These are phyloP conservation scores for Lasiodiplodia sp. DNA, from an alignment of 2,329 filamentous ascomycete species.

Conservation along the genomic window DNA sequence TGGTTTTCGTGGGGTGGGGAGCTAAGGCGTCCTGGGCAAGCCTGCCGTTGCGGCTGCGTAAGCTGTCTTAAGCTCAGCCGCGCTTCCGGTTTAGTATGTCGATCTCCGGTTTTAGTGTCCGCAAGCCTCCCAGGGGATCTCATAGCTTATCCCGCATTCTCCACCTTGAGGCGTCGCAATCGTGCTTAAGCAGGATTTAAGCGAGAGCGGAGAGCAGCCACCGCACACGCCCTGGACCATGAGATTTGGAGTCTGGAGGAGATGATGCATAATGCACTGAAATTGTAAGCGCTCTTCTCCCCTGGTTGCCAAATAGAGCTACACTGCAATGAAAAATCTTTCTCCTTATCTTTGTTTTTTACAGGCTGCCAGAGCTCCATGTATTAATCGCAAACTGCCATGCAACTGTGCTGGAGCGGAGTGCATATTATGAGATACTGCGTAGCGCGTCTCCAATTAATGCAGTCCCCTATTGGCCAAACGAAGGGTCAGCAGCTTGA, in stretches of 20 bases:
- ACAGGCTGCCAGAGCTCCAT: too few relatives aligned
- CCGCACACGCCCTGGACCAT: background rate
- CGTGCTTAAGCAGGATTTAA: background rate
- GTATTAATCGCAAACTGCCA: too few relatives aligned
- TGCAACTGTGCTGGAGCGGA: too few relatives aligned
- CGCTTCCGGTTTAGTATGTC: background rate
- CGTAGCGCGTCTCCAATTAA: too few relatives aligned
- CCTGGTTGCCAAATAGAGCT: background rate
- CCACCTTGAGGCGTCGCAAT: background rate
- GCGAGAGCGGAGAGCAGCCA: too few relatives aligned
- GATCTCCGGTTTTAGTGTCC: background rate
- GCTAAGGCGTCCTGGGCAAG: background rate
- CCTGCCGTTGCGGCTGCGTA: background rate
- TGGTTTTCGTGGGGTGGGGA: background rate
- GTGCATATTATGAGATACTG: too few relatives aligned
- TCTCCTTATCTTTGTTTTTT: background rate
- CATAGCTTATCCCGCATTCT: background rate
- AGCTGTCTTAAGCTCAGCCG: conserved; percentile 13
- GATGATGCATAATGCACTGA: background rate
- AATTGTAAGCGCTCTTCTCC: background rate
- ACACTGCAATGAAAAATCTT: background rate
- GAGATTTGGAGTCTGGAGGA: background rate
- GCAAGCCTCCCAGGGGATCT: background rate
- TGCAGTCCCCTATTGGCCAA: background rate
- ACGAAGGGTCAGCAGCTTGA: conserved; percentile 33